Evolutionary conservation across 257 asterid genomes (phyloP).

Genomic region (Cinchona pubescens): DNA sequence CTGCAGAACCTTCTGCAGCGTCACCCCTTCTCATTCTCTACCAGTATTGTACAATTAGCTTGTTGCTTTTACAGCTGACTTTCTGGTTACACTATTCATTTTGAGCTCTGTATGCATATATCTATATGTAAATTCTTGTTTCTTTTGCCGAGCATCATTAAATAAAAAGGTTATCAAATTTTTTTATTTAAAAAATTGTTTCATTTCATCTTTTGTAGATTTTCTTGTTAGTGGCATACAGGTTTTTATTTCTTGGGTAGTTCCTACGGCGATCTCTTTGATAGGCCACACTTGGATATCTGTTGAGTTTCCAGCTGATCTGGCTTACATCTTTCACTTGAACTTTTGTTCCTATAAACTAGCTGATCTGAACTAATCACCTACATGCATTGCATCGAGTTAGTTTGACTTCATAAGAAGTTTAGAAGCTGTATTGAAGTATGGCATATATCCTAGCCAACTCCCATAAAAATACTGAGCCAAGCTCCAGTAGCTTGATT

Average conservation of each 20-base stretch:
- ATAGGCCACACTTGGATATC: neutral
- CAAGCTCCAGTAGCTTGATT: neutral
- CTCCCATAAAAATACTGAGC: too few species aligned
- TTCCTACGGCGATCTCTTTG: neutral
- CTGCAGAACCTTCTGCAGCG: conserved; percentile 45
- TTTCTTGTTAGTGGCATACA: neutral
- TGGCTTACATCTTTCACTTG: too few species aligned
- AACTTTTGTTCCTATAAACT: too few species aligned
- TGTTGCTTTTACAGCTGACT: conserved; percentile 38
- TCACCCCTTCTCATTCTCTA: conserved; percentile 20
- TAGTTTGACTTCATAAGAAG: too few species aligned
- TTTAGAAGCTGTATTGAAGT: neutral
- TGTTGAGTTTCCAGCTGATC: neutral
- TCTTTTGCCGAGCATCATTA: conserved; percentile 9
- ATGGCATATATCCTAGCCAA: neutral
- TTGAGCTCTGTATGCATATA: conserved; percentile 17
- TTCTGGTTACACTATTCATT: conserved; percentile 21
- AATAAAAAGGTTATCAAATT: neutral
- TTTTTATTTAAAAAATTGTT: neutral
- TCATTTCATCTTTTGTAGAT: neutral
- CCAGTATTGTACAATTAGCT: conserved; percentile 24
- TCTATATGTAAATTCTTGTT: conserved; percentile 37
- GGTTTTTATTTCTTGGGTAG: neutral
- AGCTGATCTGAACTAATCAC: too few species aligned
- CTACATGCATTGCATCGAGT: too few species aligned